A percentile compares a stretch with the other conserved stretches of the same genome.
phyloP scores from a whole-genome alignment of 2,329 filamentous ascomycete genomes.

The Teratosphaeriaceae sp. region DNA sequence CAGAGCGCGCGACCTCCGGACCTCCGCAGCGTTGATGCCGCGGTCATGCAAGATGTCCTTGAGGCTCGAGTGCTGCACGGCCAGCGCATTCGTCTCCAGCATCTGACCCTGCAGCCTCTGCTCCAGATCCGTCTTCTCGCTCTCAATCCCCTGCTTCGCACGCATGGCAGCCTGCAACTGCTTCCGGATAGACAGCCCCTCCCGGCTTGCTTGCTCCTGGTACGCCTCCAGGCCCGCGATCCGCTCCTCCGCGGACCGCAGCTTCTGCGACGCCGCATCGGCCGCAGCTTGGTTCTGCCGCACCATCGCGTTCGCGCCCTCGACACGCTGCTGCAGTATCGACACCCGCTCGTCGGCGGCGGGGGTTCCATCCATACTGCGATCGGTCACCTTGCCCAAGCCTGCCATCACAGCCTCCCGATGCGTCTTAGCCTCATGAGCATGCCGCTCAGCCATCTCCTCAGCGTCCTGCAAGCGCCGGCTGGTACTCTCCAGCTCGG shows the following conservation, averaged over 20 bases:
- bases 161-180: constrained; percentile 80
- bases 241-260: constrained; percentile 88
- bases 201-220: constrained; percentile 92
- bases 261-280: constrained; percentile 76
- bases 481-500: constrained; percentile 67
- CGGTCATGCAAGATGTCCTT: constrained; percentile 90
- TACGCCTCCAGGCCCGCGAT: constrained; percentile 96
- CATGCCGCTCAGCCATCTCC: constrained; percentile 79
- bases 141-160: constrained; percentile 75
- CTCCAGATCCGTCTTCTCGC: constrained; percentile 74
- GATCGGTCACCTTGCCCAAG: constrained; percentile 63
- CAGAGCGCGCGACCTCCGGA: constrained; percentile 63
- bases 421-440: constrained; percentile 79
- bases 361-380: constrained; percentile 40
- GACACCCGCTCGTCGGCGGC: constrained; percentile 58
- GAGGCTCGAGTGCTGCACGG: constrained; percentile 84
- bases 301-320: constrained; percentile 69
- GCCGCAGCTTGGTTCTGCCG: constrained; percentile 86
- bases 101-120: constrained; percentile 78
- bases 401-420: constrained; percentile 76
- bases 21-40: constrained; percentile 70
- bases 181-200: constrained; percentile 81
- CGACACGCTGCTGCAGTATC: constrained; percentile 73
- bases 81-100: constrained; percentile 87
- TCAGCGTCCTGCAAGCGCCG: constrained; percentile 78